Percentiles rank a stretch among this genome's conserved stretches.
Conservation (phyloP, 176 grass and related monocot genomes). For the Aegilops longissima region DNA sequence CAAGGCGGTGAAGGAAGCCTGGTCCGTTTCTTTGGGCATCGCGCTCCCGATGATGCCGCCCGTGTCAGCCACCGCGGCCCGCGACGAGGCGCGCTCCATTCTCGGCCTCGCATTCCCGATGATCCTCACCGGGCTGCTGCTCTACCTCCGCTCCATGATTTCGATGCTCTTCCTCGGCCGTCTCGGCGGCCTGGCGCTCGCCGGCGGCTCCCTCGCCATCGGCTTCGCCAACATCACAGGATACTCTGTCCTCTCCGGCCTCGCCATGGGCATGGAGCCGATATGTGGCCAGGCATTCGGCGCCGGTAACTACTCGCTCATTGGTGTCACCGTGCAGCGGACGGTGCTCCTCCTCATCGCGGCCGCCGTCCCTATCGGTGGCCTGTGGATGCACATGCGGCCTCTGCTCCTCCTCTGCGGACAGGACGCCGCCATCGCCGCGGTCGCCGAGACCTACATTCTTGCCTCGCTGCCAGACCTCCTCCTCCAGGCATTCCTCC, state of each 20-base stretch:
- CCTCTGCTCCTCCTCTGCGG: conserved; percentile 76
- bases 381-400: conserved; percentile 67
- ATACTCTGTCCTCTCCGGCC: conserved; percentile 72
- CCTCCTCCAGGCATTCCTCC: conserved; percentile 73
- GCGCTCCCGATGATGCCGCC: conserved; percentile 35
- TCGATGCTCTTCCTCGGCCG: conserved; percentile 86
- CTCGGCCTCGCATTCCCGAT: conserved; percentile 69
- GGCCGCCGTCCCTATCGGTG: conserved; percentile 61
- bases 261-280: conserved; percentile 92
- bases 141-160: conserved; percentile 92
- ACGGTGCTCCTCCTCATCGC: conserved; percentile 66
- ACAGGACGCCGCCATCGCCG: conserved; percentile 68
- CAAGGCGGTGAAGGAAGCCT: conserved; percentile 35
- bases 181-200: conserved; percentile 62
- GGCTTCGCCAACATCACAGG: conserved; percentile 88
- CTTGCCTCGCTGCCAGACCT: conserved; percentile 77
- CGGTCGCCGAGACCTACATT: conserved; percentile 74
- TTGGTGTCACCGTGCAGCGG: conserved; percentile 68
- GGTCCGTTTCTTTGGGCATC: background rate
- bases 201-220: conserved; percentile 78
- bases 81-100: conserved; percentile 54
- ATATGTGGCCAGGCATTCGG: conserved; percentile 88
- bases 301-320: conserved; percentile 47
- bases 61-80: conserved; percentile 13
- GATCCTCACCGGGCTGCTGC: conserved; percentile 72